Evolutionary conservation across 306 rosid genomes (phyloP).

Genomic region (Biancaea sappan): DNA sequence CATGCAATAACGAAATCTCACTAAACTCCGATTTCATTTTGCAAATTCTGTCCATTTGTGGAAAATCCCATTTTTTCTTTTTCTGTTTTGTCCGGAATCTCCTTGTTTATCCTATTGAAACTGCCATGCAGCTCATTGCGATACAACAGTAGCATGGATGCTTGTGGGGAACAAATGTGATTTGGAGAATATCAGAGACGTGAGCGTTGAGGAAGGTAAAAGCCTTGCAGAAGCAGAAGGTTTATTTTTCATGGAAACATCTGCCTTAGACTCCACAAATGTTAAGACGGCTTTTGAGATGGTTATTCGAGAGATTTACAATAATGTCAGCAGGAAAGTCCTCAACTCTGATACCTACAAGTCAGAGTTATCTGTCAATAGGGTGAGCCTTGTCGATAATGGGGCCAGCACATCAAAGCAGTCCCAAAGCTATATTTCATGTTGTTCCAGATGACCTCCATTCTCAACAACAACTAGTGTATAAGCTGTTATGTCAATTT

Average conservation of each 20-base stretch:
- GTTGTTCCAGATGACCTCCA: slow-evolving; percentile 75
- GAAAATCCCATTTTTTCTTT: neutral
- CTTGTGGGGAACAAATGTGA: slow-evolving; percentile 92
- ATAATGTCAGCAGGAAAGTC: slow-evolving; percentile 90
- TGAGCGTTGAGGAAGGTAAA: slow-evolving; percentile 87
- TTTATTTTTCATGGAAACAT: slow-evolving; percentile 93
- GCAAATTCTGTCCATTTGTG: neutral
- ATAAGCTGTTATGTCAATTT: slow-evolving; percentile 35
- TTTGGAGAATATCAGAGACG: slow-evolving; percentile 78
- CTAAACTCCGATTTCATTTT: neutral
- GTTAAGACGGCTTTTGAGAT: slow-evolving; percentile 84
- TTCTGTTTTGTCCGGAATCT: neutral
- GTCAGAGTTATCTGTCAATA: slow-evolving; percentile 86
- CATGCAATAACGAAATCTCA: neutral
- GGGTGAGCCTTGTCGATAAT: slow-evolving; percentile 82
- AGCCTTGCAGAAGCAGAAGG: slow-evolving; percentile 90
- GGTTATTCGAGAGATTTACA: slow-evolving; percentile 86
- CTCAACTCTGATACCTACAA: slow-evolving; percentile 89
- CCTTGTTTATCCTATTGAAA: slow-evolving; percentile 16
- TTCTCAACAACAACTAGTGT: neutral
- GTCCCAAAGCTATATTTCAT: slow-evolving; percentile 55
- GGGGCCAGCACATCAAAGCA: slow-evolving; percentile 62
- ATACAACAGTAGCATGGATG: slow-evolving; percentile 87
- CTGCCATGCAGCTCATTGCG: slow-evolving; percentile 82
- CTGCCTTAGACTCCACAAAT: slow-evolving; percentile 86